A percentile compares a stretch with the other conserved stretches of the same genome.
Conservation (phyloP, 2,329 filamentous ascomycete genomes). For the Thielaviopsis musarum region DNA sequence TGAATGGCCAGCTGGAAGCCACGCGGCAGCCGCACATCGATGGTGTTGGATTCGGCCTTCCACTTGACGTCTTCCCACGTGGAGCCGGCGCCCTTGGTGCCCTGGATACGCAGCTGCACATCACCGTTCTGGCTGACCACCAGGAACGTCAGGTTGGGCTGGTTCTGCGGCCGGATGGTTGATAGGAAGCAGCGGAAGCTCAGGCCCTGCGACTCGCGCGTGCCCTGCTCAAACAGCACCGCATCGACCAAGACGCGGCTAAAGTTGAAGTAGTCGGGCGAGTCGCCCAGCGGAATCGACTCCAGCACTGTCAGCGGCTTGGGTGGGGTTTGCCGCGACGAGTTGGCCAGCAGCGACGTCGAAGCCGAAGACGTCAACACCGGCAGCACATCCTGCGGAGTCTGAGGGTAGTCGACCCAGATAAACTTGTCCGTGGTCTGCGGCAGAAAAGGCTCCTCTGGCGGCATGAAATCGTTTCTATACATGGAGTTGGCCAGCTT, state of each 20-base stretch:
- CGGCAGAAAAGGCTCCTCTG: conserved; percentile 50
- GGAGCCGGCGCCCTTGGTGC: conserved; percentile 48
- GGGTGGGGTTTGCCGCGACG: conserved; percentile 28
- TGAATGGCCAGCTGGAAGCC: conserved; percentile 58
- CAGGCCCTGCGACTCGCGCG: conserved; percentile 48
- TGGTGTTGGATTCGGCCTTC: conserved; percentile 47
- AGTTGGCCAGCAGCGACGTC: conserved; percentile 30
- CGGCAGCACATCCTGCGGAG: conserved; percentile 54
- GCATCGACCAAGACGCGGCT: conserved; percentile 60
- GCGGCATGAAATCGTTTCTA: conserved; percentile 61
- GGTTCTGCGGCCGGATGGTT: conserved; percentile 51
- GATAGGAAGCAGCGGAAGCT: conserved; percentile 61
- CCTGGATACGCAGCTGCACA: conserved; percentile 57
- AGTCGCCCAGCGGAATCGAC: conserved; percentile 63
- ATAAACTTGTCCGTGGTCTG: conserved; percentile 66
- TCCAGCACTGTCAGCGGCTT: conserved; percentile 36
- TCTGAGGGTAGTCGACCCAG: conserved; percentile 61
- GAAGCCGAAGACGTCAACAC: conserved; percentile 36
- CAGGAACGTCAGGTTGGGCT: conserved; percentile 53
- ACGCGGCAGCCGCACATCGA: conserved; percentile 56
- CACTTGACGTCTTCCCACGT: conserved; percentile 73
- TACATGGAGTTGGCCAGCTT: conserved; percentile 72
- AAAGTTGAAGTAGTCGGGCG: conserved; percentile 56
- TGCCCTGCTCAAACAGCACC: conserved; percentile 51
- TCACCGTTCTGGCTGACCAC: conserved; percentile 67